phyloP scores from a whole-genome alignment of 1,284 basidiomycete species.

The Porogramme epimiltina region DNA sequence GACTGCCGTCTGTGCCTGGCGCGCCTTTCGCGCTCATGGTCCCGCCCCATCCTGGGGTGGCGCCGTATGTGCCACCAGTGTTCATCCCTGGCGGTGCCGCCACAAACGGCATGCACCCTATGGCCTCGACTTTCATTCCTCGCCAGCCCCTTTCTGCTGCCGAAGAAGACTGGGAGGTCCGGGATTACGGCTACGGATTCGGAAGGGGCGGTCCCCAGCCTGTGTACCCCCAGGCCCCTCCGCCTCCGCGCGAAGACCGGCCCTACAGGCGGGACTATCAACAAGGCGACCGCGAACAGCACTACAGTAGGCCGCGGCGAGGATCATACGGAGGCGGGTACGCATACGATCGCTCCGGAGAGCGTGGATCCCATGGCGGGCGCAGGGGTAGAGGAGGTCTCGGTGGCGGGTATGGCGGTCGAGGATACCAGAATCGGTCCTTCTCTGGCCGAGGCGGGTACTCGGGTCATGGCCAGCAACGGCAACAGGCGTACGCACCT shows the following conservation, averaged over 20 bases:
- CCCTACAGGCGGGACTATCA: slow-evolving; percentile 19
- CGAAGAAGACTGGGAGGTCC: slow-evolving; percentile 54
- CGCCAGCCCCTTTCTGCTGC: slow-evolving; percentile 17
- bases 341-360: slow-evolving; percentile 28
- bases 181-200: slow-evolving; percentile 49
- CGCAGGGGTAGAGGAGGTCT: slow-evolving; percentile 33
- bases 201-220: slow-evolving; percentile 15
- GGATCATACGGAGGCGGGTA: slow-evolving; percentile 31
- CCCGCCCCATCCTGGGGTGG: slow-evolving; percentile 4
- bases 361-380: slow-evolving; percentile 31
- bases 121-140: slow-evolving; percentile 16
- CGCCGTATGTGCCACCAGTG: slow-evolving; percentile 15
- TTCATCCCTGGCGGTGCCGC: slow-evolving; percentile 14
- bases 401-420: slow-evolving; percentile 36
- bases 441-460: slow-evolving; percentile 31
- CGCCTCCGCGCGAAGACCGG: slow-evolving; percentile 13
- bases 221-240: slow-evolving; percentile 6
- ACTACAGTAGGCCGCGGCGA: slow-evolving; percentile 26
- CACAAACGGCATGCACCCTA: slow-evolving; percentile 10
- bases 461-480: slow-evolving; percentile 23
- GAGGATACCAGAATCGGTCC: slow-evolving; percentile 28
- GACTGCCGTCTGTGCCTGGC: slow-evolving; percentile 3
- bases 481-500: slow-evolving; percentile 27
- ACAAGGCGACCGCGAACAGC: slow-evolving; percentile 20
- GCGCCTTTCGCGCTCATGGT: slow-evolving; percentile 9